Base-by-base conservation (phyloP, 108 stramenopile genomes). In the Pelagomonas calceolata region DNA sequence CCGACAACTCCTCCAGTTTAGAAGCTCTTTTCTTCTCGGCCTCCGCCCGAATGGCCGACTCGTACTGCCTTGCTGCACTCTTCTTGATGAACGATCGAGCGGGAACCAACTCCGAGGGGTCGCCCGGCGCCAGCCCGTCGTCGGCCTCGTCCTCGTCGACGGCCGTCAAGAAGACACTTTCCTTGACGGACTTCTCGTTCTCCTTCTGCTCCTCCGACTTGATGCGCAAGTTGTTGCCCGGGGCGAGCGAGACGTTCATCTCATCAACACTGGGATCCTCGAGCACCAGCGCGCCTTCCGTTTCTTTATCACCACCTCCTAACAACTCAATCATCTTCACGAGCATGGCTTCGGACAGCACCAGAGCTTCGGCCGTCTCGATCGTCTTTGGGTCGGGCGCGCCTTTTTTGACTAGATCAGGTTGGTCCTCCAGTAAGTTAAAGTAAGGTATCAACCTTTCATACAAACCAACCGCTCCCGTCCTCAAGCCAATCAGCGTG, bases 391-490 rank as follows among this genome's bases (percentile, higher is more conserved):
- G 9, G 9, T 43, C 39, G 39, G 39, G 39, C 39, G 9, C 39
- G 51, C 21, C 51, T 3, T 1, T 12, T 26, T 4, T 16, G 7
- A 26, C 0, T 3, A 60, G 14, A 65, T 75, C 75, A 17, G 34
- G 80, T 34, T 79, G 80, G 32, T 60, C 80, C 65, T 84, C 78
- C 4, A 87, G 72, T 16, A 89, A 68, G 36, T 75, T 63, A 43
- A 76, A 70, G 64, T 83, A 87, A 18, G 85, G 82, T 35, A 81
- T 67, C 37, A 89, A 79, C 39, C 86, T 79, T 64, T 87, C 83
- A 69, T 84, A 87, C 21, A 89, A 81, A 46, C 87, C 81, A 32
- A 82, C 82, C 60, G 87, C 80, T 4, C 88, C 88, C 82, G 86
- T 84, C 36, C 87, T 67, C 21, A 89, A 76, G 16, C 82, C 88